A percentile compares a stretch with the other conserved stretches of the same genome.
Evolutionary conservation across 306 rosid species (phyloP).

Genomic region (Pterocarpus santalinus): DNA sequence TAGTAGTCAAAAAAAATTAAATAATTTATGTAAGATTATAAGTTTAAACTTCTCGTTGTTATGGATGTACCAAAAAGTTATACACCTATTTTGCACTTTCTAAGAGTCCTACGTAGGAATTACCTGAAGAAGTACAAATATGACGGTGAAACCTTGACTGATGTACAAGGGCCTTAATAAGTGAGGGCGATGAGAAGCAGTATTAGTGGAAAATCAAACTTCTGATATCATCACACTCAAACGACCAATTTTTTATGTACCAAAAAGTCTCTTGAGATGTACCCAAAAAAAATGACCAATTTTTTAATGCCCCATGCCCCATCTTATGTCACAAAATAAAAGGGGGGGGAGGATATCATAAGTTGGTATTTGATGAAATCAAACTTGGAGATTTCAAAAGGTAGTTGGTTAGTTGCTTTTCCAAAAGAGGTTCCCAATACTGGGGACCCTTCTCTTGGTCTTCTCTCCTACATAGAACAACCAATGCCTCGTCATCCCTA

Average conservation of each 20-base stretch:
- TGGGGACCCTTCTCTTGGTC: conserved; percentile 33
- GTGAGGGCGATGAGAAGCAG: neutral
- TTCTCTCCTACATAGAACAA: neutral
- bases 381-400: neutral
- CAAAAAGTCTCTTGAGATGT: no score
- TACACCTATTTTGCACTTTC: neutral
- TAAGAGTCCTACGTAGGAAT: neutral
- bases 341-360: conserved; percentile 34
- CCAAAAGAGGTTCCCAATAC: conserved; percentile 14
- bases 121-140: neutral
- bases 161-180: no score
- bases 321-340: conserved; percentile 15
- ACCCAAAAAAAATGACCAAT: neutral
- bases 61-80: no score
- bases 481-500: conserved; percentile 30
- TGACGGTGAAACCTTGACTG: neutral
- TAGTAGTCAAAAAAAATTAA: no score
- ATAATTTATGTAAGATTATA: no score
- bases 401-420: conserved; percentile 33
- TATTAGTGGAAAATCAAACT: neutral
- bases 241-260: neutral
- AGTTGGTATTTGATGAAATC: conserved; percentile 21
- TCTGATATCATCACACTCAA: neutral
- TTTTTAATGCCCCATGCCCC: neutral
- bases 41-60: no score